phyloP scores from a whole-genome alignment of 345 rosid species.

The Nasturtium officinale region DNA sequence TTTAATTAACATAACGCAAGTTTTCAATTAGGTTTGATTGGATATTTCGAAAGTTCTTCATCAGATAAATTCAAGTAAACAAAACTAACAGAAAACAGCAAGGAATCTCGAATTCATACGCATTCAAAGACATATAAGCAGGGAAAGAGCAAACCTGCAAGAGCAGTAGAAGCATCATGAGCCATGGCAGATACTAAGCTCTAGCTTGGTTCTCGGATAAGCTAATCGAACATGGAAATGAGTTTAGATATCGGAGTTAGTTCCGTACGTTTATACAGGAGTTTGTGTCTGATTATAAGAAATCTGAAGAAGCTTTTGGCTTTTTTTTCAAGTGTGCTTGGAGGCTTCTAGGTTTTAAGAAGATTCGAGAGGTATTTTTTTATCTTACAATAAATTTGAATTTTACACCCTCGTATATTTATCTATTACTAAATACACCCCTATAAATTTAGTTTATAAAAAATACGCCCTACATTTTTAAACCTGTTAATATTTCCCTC shows the following conservation, averaged over 20 bases:
- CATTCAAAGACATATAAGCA: slow-evolving; percentile 3
- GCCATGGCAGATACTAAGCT: slow-evolving; percentile 54
- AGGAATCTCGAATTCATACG: slow-evolving; percentile 4
- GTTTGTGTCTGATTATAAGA: slow-evolving; percentile 35
- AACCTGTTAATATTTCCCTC: background rate
- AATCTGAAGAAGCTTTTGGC: slow-evolving; percentile 12
- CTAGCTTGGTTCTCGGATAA: background rate
- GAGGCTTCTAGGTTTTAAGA: slow-evolving; percentile 43
- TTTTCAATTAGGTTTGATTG: background rate
- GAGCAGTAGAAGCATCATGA: slow-evolving; percentile 77
- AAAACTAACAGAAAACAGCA: slow-evolving; percentile 8
- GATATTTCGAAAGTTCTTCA: slow-evolving; percentile 5
- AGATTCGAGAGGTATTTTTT: slow-evolving; percentile 28
- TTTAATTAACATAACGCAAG: background rate
- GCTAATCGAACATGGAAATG: slow-evolving; percentile 11
- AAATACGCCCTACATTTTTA: background rate
- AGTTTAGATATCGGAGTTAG: slow-evolving; percentile 3
- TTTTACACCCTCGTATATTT: slow-evolving; percentile 15
- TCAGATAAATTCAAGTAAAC: background rate
- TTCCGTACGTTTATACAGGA: slow-evolving; percentile 12
- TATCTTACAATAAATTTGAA: slow-evolving; percentile 22
- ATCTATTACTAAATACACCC: slow-evolving; percentile 16
- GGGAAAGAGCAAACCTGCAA: slow-evolving; percentile 61
- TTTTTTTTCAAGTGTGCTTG: background rate
- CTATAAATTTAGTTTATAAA: too few species aligned